These are phyloP conservation scores for Zalaria sp. DNA, from an alignment of 2,329 filamentous ascomycete species.

Conservation along the genomic window DNA sequence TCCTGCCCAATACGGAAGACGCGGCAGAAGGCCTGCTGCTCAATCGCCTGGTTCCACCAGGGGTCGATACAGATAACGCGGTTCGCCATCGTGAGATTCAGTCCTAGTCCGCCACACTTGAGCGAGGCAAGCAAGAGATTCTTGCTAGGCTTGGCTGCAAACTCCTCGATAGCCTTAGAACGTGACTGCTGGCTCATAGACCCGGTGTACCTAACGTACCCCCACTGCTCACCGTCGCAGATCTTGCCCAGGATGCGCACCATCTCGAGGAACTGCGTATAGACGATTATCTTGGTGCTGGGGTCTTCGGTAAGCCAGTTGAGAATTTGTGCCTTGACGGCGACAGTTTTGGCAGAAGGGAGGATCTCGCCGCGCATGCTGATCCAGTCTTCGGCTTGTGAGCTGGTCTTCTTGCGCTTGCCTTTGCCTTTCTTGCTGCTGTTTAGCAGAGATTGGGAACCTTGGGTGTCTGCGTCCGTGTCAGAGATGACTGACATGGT, in stretches of 20 bases:
- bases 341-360: constrained; percentile 31
- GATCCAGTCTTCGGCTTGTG: constrained; percentile 24
- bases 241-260: constrained; percentile 36
- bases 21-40: constrained; percentile 36
- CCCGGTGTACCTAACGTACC: constrained; percentile 34
- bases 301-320: constrained; percentile 31
- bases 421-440: constrained; percentile 4
- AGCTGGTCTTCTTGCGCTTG: constrained; percentile 11
- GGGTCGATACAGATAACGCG: constrained; percentile 34
- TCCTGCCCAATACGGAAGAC: constrained; percentile 52
- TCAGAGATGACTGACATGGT: not conserved
- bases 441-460: not conserved
- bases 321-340: constrained; percentile 30
- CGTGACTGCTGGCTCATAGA: constrained; percentile 29
- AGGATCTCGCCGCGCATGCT: constrained; percentile 21
- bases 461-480: not conserved
- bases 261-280: constrained; percentile 44
- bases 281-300: constrained; percentile 43
- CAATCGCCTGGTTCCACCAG: constrained; percentile 33
- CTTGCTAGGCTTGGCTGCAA: constrained; percentile 24
- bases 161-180: constrained; percentile 31
- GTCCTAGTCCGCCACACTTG: constrained; percentile 41
- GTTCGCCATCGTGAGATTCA: constrained; percentile 45
- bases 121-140: constrained; percentile 42
- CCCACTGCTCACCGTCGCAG: constrained; percentile 37